phyloP scores from a whole-genome alignment of 495 filamentous ascomycete genomes.

The Annulohypoxylon stygium region DNA sequence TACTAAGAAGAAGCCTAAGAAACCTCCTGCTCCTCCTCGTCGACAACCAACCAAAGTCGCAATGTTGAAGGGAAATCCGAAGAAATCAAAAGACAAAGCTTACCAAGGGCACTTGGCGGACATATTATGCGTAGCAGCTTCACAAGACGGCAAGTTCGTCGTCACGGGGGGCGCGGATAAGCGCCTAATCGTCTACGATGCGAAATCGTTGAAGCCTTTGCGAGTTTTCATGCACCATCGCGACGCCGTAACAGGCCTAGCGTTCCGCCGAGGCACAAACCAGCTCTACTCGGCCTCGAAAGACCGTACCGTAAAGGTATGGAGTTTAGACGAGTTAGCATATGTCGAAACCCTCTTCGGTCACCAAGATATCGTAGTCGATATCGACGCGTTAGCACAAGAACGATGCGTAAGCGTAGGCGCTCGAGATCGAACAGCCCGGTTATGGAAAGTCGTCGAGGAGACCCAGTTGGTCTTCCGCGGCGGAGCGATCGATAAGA shows the following conservation, averaged over 20 bases:
- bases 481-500: conserved; percentile 75
- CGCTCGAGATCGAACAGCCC: conserved; percentile 87
- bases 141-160: conserved; percentile 87
- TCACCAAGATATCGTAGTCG: conserved; percentile 90
- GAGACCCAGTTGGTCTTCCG: conserved; percentile 96
- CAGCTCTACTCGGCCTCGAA: conserved; percentile 89
- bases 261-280: conserved; percentile 89
- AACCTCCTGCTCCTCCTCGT: conserved; percentile 71
- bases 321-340: conserved; percentile 81
- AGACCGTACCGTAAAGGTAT: conserved; percentile 88
- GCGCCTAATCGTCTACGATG: conserved; percentile 87
- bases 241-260: conserved; percentile 83
- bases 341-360: conserved; percentile 97
- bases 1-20: conserved; percentile 70
- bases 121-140: conserved; percentile 87
- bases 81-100: conserved; percentile 69
- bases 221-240: conserved; percentile 93
- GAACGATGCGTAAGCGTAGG: conserved; percentile 94
- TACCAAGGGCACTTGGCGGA: conserved; percentile 80
- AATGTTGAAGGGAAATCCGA: conserved; percentile 73
- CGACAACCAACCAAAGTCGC: conserved; percentile 78
- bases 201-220: conserved; percentile 78
- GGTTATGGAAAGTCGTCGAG: conserved; percentile 96
- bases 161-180: conserved; percentile 89
- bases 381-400: conserved; percentile 82